Evolutionary conservation across 371 early-diverging fungal genomes (phyloP), one percentile per base, ranked within the genome.

Genomic region (Mortierella sp.): DNA sequence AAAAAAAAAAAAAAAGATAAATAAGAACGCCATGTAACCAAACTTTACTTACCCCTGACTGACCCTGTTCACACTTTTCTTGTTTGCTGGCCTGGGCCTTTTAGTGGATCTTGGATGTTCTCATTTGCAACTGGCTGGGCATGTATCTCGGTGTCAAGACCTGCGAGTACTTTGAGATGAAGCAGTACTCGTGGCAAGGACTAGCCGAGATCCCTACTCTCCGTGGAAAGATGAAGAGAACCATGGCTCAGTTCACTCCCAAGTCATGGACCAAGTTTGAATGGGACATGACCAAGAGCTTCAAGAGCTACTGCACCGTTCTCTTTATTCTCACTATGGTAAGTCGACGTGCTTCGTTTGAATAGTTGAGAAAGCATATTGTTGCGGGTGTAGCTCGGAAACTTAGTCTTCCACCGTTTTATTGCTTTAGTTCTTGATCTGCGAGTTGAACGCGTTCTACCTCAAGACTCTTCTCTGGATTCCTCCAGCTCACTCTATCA

Each of bases 101-200:
- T n/a, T 81, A 96, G 96, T 99, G 99, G 99, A 95, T 99, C 73
- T 87, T 99, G 67, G 99, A 99, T 90, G 98, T 99, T 8, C 87
- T 98, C 21, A 54, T 95, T 9, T 98, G 98, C 87, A 99, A 99
- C 87, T 98, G 98, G 98, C 88, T 94, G 21, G 99, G 99, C 61
- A 95, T 96, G 74, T 95, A 95, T 82, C 81, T 97, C 26, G 99
- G 99, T 40, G 97, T 98, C 95, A 97, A 97, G 89, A 94, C 96
- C n/a, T 98, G 98, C 89, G 95, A 97, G 87, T 96, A 97, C 88
- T 96, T 97, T 86, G 95, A 95, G 78, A 93, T 98, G 93, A 97
- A 97, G 93, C 94, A 95, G 72, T 98, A 98, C 86, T 95, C 96
- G 10, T 98, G 98, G 98, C 95, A 96, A 82, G 96, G 97, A 13